Conservation (phyloP, 306 rosid species). For the Quercus aquifolioides region DNA sequence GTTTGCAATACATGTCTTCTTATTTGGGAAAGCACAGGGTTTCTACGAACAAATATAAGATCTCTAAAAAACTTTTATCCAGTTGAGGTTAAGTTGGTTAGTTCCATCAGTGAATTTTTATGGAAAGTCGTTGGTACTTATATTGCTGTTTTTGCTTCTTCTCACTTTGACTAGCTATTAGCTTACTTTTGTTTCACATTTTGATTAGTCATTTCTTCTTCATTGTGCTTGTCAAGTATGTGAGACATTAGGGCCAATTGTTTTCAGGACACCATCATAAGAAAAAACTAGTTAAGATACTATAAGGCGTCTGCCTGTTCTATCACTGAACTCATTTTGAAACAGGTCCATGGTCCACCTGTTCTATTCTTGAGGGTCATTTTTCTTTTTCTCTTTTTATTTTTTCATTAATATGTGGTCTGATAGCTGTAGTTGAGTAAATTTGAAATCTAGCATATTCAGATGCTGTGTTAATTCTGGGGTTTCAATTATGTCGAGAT, state of each 20-base stretch:
- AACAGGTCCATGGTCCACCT: not conserved
- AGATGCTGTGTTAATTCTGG: not conserved
- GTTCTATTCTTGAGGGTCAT: not conserved
- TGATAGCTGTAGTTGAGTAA: not conserved
- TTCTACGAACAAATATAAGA: not conserved
- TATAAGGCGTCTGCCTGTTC: not conserved
- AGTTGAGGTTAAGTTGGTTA: not conserved
- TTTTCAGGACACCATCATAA: not conserved
- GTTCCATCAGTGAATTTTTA: not conserved
- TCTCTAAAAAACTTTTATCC: not conserved
- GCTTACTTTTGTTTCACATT: not conserved
- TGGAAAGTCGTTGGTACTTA: not conserved
- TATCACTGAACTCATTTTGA: too few relatives aligned
- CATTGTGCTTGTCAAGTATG: not conserved
- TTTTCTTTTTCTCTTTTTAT: not conserved
- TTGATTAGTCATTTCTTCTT: not conserved
- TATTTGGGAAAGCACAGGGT: not conserved
- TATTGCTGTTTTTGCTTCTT: not conserved
- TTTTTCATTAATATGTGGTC: not conserved
- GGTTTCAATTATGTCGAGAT: not conserved
- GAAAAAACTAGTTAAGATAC: not conserved
- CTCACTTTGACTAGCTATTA: not conserved
- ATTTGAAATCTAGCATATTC: not conserved
- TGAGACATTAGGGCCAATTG: not conserved
- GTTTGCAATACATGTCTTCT: slow-evolving; percentile 16